Conservation (phyloP, 2,329 filamentous ascomycete genomes). For the Thelonectria rubi region DNA sequence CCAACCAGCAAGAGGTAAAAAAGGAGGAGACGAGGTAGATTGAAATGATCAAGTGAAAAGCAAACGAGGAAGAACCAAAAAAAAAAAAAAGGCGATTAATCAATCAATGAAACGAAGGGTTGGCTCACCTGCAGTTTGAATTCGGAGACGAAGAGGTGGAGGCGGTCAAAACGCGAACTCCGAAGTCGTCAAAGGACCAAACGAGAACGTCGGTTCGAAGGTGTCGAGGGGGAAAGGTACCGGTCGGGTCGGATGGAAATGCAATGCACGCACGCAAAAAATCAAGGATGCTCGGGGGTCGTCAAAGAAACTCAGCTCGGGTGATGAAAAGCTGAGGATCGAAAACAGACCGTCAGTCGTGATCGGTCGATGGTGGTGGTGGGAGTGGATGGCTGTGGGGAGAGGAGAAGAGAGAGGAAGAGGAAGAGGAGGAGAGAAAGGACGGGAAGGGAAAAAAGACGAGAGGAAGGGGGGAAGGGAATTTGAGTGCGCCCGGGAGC, state of each 20-base stretch:
- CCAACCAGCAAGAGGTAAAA: background rate
- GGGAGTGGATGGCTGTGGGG: slow-evolving; percentile 33
- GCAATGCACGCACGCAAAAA: slow-evolving; percentile 1
- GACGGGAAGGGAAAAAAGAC: slow-evolving; percentile 23
- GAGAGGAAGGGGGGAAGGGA: slow-evolving; percentile 37
- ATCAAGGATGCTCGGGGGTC: slow-evolving; percentile 8
- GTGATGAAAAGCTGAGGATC: slow-evolving; percentile 1
- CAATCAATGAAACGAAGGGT: no score
- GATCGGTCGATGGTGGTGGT: slow-evolving; percentile 21
- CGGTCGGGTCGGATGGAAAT: slow-evolving; percentile 17
- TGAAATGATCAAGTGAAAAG: slow-evolving; percentile 14
- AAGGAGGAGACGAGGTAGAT: background rate
- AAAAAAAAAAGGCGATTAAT: slow-evolving; percentile 6
- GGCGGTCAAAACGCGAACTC: slow-evolving; percentile 41
- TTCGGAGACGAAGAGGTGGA: slow-evolving; percentile 24
- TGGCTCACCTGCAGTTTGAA: slow-evolving; percentile 37
- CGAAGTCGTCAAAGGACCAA: slow-evolving; percentile 25
- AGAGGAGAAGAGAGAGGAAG: slow-evolving; percentile 28
- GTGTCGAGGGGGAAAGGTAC: slow-evolving; percentile 8
- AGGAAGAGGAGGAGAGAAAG: slow-evolving; percentile 30
- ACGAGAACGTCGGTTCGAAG: slow-evolving; percentile 9
- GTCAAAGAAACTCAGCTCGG: slow-evolving; percentile 18
- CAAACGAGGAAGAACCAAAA: background rate
- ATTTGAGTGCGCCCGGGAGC: slow-evolving; percentile 30
- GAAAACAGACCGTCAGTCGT: slow-evolving; percentile 11